Percentiles rank a stretch among this genome's conserved stretches.
phyloP scores from a whole-genome alignment of 176 grass and related monocot genomes.

The Oropetium thomaeum region DNA sequence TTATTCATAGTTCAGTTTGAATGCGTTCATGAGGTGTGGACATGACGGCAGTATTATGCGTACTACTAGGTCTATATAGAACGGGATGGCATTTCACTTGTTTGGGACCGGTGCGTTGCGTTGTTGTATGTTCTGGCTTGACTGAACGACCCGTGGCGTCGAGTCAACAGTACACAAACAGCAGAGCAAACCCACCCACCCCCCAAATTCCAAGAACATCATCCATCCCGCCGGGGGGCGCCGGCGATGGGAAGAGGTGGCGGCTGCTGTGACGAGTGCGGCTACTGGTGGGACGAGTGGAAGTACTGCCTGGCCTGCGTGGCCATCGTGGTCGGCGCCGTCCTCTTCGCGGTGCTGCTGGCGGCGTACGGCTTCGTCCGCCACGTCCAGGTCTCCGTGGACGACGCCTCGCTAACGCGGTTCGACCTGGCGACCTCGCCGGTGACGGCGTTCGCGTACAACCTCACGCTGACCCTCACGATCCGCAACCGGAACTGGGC shows the following conservation, averaged over 20 bases:
- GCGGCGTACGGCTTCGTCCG: conserved; percentile 20
- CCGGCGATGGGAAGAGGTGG: neutral
- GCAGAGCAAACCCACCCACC: neutral
- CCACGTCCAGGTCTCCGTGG: neutral
- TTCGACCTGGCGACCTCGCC: conserved; percentile 2
- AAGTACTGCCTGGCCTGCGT: neutral
- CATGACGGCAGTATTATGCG: no score
- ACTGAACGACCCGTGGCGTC: neutral
- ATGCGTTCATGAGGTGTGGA: no score
- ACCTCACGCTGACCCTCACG: conserved; percentile 22
- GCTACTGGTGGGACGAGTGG: neutral
- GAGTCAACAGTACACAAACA: neutral
- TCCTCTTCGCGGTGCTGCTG: conserved; percentile 6
- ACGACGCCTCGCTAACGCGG: conserved; percentile 30
- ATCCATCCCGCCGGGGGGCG: no score
- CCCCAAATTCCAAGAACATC: neutral
- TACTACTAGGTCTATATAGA: neutral
- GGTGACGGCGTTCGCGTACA: conserved; percentile 24
- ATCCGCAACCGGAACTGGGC: conserved; percentile 44
- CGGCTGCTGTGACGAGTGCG: conserved; percentile 1
- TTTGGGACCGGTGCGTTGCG: neutral
- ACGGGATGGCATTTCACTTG: neutral
- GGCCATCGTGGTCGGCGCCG: neutral
- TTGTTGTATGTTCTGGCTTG: neutral
- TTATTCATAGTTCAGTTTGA: no score